A percentile compares a stretch with the other conserved stretches of the same genome.
Conservation (phyloP, 1,284 basidiomycete genomes). For the Ustilago shanxiensis region DNA sequence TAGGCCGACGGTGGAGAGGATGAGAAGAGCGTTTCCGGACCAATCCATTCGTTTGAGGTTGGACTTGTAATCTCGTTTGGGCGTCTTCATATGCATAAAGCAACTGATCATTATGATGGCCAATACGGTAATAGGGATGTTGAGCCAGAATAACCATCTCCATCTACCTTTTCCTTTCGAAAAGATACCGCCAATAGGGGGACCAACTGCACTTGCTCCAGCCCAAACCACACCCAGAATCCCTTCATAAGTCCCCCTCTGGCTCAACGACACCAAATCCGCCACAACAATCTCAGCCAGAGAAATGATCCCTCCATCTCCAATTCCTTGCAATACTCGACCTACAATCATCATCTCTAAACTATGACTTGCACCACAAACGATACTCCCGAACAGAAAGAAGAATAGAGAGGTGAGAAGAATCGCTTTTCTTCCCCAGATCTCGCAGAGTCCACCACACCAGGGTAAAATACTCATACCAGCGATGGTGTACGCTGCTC, state of each 20-base stretch:
- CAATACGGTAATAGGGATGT: constrained; percentile 50
- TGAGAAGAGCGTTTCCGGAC: constrained; percentile 36
- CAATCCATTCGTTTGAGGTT: constrained; percentile 49
- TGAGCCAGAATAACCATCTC: constrained; percentile 57
- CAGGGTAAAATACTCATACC: constrained; percentile 44
- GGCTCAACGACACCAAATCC: constrained; percentile 43
- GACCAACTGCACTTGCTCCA: constrained; percentile 50
- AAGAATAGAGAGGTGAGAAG: constrained; percentile 34
- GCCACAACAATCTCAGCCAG: constrained; percentile 50
- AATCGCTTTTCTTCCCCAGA: constrained; percentile 48
- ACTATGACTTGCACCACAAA: constrained; percentile 32
- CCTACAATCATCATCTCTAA: constrained; percentile 48
- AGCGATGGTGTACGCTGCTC: constrained; percentile 43
- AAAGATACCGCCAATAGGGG: constrained; percentile 53
- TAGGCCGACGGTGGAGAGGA: constrained; percentile 26
- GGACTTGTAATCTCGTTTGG: constrained; percentile 22
- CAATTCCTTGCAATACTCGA: constrained; percentile 36
- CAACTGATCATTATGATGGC: constrained; percentile 41
- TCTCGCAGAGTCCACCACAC: constrained; percentile 40
- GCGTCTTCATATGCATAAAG: constrained; percentile 51
- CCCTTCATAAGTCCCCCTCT: constrained; percentile 56
- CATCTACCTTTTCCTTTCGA: constrained; percentile 19
- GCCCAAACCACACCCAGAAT: constrained; percentile 54
- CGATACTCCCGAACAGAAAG: constrained; percentile 31
- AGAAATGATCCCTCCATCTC: constrained; percentile 53